phyloP scores from a whole-genome alignment of 257 asterid genomes.

The Nicotiana knightiana region DNA sequence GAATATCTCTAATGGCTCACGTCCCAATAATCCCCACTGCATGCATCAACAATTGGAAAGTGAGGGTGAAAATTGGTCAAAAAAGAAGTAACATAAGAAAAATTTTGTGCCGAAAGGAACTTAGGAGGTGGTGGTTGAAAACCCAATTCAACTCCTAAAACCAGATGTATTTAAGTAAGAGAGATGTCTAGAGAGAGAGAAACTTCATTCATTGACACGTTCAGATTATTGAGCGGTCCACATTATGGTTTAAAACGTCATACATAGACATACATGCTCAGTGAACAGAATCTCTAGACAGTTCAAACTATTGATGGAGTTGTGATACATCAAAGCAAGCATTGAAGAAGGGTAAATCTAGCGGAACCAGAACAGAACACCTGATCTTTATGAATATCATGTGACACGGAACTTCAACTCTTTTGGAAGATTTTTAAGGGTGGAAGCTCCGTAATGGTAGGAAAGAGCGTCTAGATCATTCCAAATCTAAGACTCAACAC shows the following conservation, averaged over 20 bases:
- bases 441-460: no score
- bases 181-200: neutral
- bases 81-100: neutral
- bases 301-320: neutral
- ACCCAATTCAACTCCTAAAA: neutral
- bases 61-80: neutral
- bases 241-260: neutral
- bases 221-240: neutral
- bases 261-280: neutral
- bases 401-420: no score
- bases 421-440: no score
- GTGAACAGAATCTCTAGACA: neutral
- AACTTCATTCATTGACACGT: neutral
- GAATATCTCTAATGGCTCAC: conserved; percentile 75
- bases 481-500: neutral
- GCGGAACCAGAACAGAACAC: no score
- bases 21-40: conserved; percentile 88
- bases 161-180: neutral
- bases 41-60: conserved; percentile 4
- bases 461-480: neutral
- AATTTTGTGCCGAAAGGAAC: neutral
- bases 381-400: no score
- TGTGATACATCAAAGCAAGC: neutral
- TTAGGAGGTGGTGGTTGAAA: neutral
- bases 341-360: no score